These are phyloP conservation scores for Quillaja saponaria DNA, from an alignment of 306 rosid genomes.

Conservation along the genomic window DNA sequence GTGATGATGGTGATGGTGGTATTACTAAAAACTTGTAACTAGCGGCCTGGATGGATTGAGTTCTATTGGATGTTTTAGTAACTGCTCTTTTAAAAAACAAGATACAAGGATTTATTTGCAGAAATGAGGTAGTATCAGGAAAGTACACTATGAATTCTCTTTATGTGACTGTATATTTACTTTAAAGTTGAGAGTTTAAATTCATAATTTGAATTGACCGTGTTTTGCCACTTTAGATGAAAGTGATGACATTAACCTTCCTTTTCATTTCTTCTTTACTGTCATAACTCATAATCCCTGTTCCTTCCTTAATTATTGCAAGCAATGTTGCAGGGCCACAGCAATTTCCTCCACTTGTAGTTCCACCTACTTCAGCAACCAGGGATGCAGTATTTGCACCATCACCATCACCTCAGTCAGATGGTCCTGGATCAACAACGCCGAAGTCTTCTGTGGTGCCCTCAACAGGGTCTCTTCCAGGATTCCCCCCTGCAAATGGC, in stretches of 20 bases:
- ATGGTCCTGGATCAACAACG: slow-evolving; percentile 39
- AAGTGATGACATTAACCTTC: slow-evolving; percentile 7
- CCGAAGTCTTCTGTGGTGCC: slow-evolving; percentile 59
- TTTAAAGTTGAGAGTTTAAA: slow-evolving; percentile 1
- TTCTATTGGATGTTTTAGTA: background rate
- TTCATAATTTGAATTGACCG: background rate
- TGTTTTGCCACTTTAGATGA: slow-evolving; percentile 4
- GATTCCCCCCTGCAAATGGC: slow-evolving; percentile 62
- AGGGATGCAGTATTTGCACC: slow-evolving; percentile 61
- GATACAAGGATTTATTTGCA: background rate
- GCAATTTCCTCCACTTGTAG: slow-evolving; percentile 73
- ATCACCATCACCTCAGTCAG: slow-evolving; percentile 66
- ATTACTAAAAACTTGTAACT: background rate
- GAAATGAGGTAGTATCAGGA: background rate
- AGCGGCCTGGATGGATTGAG: background rate
- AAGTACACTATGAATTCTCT: background rate
- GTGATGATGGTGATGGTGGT: background rate
- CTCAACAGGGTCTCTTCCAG: slow-evolving; percentile 52
- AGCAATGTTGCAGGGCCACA: slow-evolving; percentile 62
- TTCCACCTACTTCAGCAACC: slow-evolving; percentile 69
- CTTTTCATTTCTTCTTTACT: background rate
- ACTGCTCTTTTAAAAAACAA: slow-evolving; percentile 1
- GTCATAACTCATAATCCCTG: background rate
- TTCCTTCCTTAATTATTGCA: slow-evolving; percentile 13
- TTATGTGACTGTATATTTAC: background rate